Percentiles rank a stretch among this genome's conserved stretches.
Evolutionary conservation across 31 red algal species (phyloP).

Genomic region (Asparagopsis taxiformis): DNA sequence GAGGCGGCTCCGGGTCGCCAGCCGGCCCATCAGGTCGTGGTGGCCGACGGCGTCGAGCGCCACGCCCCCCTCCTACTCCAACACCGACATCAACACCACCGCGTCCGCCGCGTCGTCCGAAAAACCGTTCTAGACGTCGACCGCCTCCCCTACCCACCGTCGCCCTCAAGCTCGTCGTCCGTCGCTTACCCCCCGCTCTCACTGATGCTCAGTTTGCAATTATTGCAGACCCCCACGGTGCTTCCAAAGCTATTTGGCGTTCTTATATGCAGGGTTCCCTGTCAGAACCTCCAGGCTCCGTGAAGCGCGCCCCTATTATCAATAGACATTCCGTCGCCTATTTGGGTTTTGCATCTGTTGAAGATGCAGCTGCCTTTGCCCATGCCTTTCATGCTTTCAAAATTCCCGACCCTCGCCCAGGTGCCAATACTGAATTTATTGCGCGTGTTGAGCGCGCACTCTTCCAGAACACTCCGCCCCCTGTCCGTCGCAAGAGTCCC

Average conservation of each 20-base stretch:
- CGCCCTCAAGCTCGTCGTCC: constrained; percentile 44
- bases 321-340: constrained; percentile 36
- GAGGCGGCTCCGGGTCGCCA: no score
- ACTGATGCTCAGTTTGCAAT: constrained; percentile 22
- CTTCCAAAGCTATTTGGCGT: constrained; percentile 32
- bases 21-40: background rate
- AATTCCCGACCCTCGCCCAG: constrained; percentile 12
- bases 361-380: constrained; percentile 28
- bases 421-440: constrained; percentile 14
- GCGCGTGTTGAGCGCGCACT: constrained; percentile 42
- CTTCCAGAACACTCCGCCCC: constrained; percentile 24
- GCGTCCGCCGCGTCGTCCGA: constrained; percentile 24
- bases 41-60: constrained; percentile 1
- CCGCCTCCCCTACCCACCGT: constrained; percentile 21
- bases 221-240: constrained; percentile 31
- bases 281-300: constrained; percentile 9
- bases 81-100: background rate
- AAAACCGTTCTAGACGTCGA: constrained; percentile 14
- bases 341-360: constrained; percentile 31
- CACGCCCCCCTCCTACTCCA: constrained; percentile 1
- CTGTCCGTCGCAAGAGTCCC: constrained; percentile 6
- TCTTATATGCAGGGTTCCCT: constrained; percentile 23
- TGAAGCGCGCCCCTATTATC: constrained; percentile 24
- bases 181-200: constrained; percentile 48
- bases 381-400: constrained; percentile 32